phyloP scores from a whole-genome alignment of 768 basidiomycete genomes.

The Russula sp. region DNA sequence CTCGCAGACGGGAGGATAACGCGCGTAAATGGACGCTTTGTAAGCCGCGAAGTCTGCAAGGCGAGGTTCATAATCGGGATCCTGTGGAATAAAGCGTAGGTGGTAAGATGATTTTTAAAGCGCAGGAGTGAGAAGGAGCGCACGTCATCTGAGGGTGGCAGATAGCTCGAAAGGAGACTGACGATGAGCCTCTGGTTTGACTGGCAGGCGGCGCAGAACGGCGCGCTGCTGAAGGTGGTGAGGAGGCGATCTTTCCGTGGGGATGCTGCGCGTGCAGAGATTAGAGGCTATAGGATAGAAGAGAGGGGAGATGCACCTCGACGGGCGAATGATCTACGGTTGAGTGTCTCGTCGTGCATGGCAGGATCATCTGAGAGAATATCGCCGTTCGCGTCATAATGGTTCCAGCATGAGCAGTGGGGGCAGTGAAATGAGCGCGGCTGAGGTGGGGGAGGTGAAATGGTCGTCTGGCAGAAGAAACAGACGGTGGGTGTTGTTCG shows the following conservation, averaged over 20 bases:
- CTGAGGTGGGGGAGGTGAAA: constrained; percentile 45
- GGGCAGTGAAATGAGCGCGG: constrained; percentile 61
- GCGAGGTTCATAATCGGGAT: constrained; percentile 65
- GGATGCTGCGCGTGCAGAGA: constrained; percentile 46
- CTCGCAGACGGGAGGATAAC: constrained; percentile 86
- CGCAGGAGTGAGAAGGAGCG: constrained; percentile 34
- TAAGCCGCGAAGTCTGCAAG: constrained; percentile 68
- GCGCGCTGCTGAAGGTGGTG: constrained; percentile 52
- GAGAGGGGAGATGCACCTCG: constrained; percentile 50
- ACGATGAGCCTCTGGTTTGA: constrained; percentile 89
- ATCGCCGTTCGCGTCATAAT: constrained; percentile 66
- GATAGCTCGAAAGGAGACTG: constrained; percentile 85
- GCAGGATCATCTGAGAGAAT: constrained; percentile 85
- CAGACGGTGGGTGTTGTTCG: constrained; percentile 50
- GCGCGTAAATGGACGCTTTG: constrained; percentile 64
- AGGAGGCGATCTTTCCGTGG: constrained; percentile 69
- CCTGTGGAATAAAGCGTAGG: constrained; percentile 43
- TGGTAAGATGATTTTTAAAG: constrained; percentile 19
- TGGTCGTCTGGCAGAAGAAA: constrained; percentile 64
- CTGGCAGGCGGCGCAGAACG: constrained; percentile 85
- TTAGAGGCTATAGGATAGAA: constrained; percentile 11
- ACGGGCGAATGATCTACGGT: constrained; percentile 63
- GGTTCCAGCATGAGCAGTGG: constrained; percentile 71
- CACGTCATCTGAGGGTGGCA: constrained; percentile 69
- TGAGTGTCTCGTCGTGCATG: constrained; percentile 79